Evolutionary conservation across 2,329 filamentous ascomycete genomes (phyloP), one percentile per base, ranked within the genome.

Genomic region (Akanthomyces uredinophilus): DNA sequence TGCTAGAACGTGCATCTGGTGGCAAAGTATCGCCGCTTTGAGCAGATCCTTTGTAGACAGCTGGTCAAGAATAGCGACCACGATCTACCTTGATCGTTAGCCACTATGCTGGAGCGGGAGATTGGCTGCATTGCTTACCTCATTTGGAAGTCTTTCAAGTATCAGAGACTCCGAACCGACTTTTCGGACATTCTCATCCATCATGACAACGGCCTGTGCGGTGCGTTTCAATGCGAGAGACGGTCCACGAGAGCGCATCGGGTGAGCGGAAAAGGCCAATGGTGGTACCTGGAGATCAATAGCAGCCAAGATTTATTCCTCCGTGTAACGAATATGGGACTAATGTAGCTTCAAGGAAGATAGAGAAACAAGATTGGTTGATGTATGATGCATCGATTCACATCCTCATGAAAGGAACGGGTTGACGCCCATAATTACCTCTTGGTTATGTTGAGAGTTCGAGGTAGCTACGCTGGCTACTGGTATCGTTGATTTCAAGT

Each of bases 61-160:
- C 4, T 50, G 41, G 5, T 32, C 35, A 6, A 63, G 51, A n/a
- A 63, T 52, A 18, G 51, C 44, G 29, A 35, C 37, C 3, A 60
- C 14, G 18, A 63, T 56, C 56, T 63, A 37, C 6, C 4, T 16
- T 29, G 18, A 27, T 44, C 14, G 39, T 54, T 14, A 35, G 46
- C 13, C 3, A 6, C 50, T 18, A 3, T 2, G 54, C n/a, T 16
- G 5, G 2, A n/a, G 13, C 3, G 16, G 41, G 6, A 14, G 0
- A 8, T 8, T 4, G 5, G 18, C 16, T 35, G 41, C 10, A 39
- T 44, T 10, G 14, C 49, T 46, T 49, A 56, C 60, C 35, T 62
- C 60, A n/a, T 47, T 62, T n/a, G 60, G 60, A 2, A 62, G 39
- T n/a, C 24, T 35, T 16, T 44, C 24, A 18, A 60, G 57, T 24